Evolutionary conservation across 495 filamentous ascomycete genomes (phyloP).

Genomic region (Neurospora sp.): DNA sequence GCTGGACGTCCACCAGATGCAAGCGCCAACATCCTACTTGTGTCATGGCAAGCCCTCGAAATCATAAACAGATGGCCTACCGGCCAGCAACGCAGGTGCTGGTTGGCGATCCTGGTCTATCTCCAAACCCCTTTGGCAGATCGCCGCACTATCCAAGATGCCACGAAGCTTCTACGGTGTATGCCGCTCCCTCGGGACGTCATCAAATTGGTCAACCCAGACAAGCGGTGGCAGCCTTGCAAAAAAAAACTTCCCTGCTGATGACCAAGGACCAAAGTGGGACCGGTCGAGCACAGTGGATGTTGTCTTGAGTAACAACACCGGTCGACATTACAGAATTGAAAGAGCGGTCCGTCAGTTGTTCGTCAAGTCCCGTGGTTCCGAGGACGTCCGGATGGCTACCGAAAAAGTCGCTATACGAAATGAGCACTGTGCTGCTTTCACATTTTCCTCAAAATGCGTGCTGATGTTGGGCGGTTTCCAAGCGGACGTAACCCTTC

Average conservation of each 20-base stretch:
- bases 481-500: not conserved
- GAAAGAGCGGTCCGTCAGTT: not conserved
- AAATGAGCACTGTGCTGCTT: not conserved
- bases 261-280: not conserved
- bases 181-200: not conserved
- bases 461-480: not conserved
- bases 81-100: not conserved
- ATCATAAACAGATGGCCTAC: not conserved
- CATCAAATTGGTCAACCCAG: not conserved
- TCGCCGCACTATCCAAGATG: not conserved
- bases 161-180: not conserved
- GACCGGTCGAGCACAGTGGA: not conserved
- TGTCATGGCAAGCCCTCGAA: not conserved
- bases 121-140: not conserved
- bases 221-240: not conserved
- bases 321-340: not conserved
- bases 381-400: not conserved
- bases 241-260: not conserved
- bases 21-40: not conserved
- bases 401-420: not conserved
- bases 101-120: not conserved
- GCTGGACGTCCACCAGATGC: not conserved
- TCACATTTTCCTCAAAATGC: not conserved
- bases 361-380: not conserved
- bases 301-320: not conserved